A percentile compares a stretch with the other conserved stretches of the same genome.
These are phyloP conservation scores for Endotrypanum monterogeii DNA, from an alignment of 208 protist genomes.

Conservation along the genomic window DNA sequence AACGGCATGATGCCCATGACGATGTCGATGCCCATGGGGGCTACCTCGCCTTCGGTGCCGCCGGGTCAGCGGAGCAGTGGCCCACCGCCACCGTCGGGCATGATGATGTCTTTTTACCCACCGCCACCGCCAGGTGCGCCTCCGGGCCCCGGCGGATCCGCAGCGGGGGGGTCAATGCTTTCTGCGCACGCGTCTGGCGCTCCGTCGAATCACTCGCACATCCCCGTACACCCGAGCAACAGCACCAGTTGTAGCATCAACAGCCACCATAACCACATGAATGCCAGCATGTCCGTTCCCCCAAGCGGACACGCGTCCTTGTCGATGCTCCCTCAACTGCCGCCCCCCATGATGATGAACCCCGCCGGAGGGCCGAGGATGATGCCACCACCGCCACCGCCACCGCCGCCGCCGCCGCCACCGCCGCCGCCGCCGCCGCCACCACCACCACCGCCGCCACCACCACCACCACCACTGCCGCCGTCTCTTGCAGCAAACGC, in stretches of 20 bases:
- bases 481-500: conserved; percentile 19
- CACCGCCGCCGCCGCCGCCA: background rate
- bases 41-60: conserved; percentile 10
- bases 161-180: background rate
- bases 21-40: conserved; percentile 31
- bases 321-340: background rate
- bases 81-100: background rate
- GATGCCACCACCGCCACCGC: too few species aligned
- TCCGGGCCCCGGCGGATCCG: background rate
- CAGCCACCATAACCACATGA: background rate
- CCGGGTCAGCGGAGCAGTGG: conserved; percentile 10
- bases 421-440: background rate
- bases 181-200: background rate
- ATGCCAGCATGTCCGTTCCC: background rate
- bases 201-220: background rate
- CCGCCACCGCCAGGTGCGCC: background rate
- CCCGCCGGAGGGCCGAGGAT: too few species aligned
- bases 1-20: conserved; percentile 17
- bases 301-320: background rate
- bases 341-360: conserved; percentile 10
- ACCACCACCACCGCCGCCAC: conserved; percentile 8
- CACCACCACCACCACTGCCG: conserved; percentile 12
- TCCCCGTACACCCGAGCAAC: background rate
- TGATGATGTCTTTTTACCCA: background rate
- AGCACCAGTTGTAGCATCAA: background rate